Base-by-base conservation (phyloP, 495 filamentous ascomycete genomes). In the Amniculicola lignicola region DNA sequence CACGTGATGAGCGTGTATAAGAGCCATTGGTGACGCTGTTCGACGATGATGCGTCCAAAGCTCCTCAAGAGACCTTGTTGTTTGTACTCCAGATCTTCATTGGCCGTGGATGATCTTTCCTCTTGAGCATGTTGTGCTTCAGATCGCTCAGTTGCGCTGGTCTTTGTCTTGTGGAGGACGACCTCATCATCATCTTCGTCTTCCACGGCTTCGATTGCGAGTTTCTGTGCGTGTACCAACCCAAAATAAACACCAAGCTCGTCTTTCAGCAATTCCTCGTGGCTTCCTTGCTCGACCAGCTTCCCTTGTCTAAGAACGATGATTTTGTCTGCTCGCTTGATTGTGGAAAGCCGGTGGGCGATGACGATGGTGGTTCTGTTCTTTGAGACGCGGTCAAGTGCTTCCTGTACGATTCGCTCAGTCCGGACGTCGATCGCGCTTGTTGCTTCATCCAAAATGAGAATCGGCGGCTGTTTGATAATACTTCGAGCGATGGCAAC, bases 361-460 rank as follows among this genome's bases (percentile, higher is more conserved):
- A 69, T 69, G 4, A 64, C 60, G 29, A 69, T 67, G 0, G 65
- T 69, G 14, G 67, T 69, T 42, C 65, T 43, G 48, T 59, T 59
- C 23, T 59, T 44, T 6, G 65, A 63, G 14, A 65, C 67, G 11
- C 53, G 52, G 35, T 69, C 65, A 2, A 69, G 57, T 3, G 67
- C 67, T 54, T 51, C 55, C 38, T 66, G 66, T 19, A 70, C 67
- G 41, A 69, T 53, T 2, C 46, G 48, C 33, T 68, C 67, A n/a
- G 54, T 55, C 7, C 59, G 55, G 7, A 64, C 61, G 48, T 70
- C 67, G 38, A 70, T 65, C 4, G 67, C 63, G 28, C 47, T 56
- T 11, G 67, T 70, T 3, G 67, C 67, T 53, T 70, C 67, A 37
- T 70, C 67, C n/a, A 70, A 53, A 39, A 70, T 66, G 3, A 70